These are phyloP conservation scores for Panicum virgatum DNA, from an alignment of 202 grass and related monocot genomes.

Conservation along the genomic window DNA sequence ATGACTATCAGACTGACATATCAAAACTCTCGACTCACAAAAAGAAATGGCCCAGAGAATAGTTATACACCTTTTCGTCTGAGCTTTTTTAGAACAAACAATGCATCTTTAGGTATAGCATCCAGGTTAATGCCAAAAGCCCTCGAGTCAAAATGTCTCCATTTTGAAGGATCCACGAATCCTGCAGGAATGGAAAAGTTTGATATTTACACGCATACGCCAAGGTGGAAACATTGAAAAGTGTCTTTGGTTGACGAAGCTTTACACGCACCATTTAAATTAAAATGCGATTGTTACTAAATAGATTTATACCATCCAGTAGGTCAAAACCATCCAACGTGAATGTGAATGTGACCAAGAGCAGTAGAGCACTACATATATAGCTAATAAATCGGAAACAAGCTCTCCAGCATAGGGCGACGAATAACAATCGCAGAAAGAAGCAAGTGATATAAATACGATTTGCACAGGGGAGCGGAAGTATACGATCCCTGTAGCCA, in stretches of 20 bases:
- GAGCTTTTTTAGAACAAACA: slow-evolving; percentile 56
- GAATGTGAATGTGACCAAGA: neutral
- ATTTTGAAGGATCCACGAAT: slow-evolving; percentile 58
- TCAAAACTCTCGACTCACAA: slow-evolving; percentile 23
- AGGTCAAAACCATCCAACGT: neutral
- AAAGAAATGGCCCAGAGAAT: slow-evolving; percentile 22
- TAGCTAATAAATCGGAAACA: neutral
- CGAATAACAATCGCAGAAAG: neutral
- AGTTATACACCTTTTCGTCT: slow-evolving; percentile 50
- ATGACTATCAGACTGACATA: slow-evolving; percentile 13
- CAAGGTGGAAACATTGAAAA: slow-evolving; percentile 3
- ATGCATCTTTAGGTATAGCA: slow-evolving; percentile 49
- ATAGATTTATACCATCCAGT: neutral
- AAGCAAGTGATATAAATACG: neutral
- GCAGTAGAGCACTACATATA: no score
- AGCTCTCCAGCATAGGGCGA: neutral
- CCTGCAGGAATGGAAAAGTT: slow-evolving; percentile 45
- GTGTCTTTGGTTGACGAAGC: neutral
- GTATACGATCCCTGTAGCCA: neutral
- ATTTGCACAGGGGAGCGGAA: neutral
- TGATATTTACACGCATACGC: neutral
- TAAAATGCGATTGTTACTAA: neutral
- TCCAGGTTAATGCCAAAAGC: slow-evolving; percentile 43
- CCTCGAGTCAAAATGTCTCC: slow-evolving; percentile 68
- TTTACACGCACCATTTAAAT: neutral